Conservation (phyloP, 2,329 filamentous ascomycete genomes). For the Simplicillium aogashimaense region DNA sequence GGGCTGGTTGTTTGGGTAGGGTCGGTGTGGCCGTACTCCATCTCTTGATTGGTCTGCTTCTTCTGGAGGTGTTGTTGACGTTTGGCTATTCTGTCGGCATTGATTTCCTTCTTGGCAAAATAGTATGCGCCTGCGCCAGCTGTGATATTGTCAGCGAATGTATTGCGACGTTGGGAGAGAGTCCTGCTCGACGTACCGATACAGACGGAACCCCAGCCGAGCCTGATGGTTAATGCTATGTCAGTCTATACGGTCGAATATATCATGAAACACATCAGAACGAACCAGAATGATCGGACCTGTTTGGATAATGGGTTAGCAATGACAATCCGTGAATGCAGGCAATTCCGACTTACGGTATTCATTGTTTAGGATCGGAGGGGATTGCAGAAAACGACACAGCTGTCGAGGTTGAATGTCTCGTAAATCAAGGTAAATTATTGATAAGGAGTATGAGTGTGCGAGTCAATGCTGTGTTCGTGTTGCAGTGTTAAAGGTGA, state of each 20-base stretch:
- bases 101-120: slow-evolving; percentile 92
- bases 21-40: slow-evolving; percentile 37
- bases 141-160: slow-evolving; percentile 21
- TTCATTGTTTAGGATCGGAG: slow-evolving; percentile 32
- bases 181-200: slow-evolving; percentile 52
- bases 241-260: slow-evolving; percentile 3
- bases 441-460: too few species aligned
- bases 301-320: slow-evolving; percentile 15
- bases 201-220: slow-evolving; percentile 87
- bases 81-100: slow-evolving; percentile 70
- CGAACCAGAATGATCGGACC: slow-evolving; percentile 59
- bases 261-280: neutral
- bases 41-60: slow-evolving; percentile 46
- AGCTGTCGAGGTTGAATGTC: neutral
- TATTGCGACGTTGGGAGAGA: slow-evolving; percentile 4
- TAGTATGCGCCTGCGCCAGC: slow-evolving; percentile 89
- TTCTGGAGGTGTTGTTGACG: slow-evolving; percentile 57
- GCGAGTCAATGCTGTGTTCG: too few species aligned
- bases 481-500: slow-evolving; percentile 1
- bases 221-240: slow-evolving; percentile 38
- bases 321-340: neutral
- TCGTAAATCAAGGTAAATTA: too few species aligned
- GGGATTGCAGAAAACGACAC: neutral
- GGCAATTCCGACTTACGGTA: slow-evolving; percentile 33
- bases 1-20: slow-evolving; percentile 21